Evolutionary conservation across 2,329 filamentous ascomycete genomes (phyloP).

Genomic region (Sphaceloma murrayae): DNA sequence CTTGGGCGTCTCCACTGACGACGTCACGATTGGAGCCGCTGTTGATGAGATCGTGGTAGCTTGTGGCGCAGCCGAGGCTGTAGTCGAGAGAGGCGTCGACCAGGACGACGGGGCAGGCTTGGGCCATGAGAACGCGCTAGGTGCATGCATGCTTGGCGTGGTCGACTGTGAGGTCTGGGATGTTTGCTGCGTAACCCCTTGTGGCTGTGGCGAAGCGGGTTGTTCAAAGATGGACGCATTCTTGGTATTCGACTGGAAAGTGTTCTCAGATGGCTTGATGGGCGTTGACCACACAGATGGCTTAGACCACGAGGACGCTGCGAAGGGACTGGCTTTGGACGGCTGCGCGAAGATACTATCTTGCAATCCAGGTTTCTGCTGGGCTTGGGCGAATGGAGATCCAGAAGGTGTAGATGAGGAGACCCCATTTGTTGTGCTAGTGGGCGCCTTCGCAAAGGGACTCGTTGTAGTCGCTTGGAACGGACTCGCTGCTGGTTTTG

Average conservation of each 20-base stretch:
- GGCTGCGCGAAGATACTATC: conserved; percentile 2
- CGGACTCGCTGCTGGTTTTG: background rate
- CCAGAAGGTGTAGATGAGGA: conserved; percentile 3
- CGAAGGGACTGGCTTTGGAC: conserved; percentile 7
- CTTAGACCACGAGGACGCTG: conserved; percentile 20
- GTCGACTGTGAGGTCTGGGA: background rate
- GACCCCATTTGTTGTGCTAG: background rate
- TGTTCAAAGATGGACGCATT: conserved; percentile 5
- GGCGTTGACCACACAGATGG: conserved; percentile 14
- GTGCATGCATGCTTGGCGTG: conserved; percentile 13
- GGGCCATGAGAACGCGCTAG: conserved; percentile 1
- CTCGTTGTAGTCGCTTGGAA: conserved; percentile 12
- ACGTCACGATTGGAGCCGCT: background rate
- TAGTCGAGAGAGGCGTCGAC: conserved; percentile 8
- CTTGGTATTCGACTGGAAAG: background rate
- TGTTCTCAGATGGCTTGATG: background rate
- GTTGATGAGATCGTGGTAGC: background rate
- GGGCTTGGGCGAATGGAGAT: background rate
- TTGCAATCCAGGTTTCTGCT: background rate
- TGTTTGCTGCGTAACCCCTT: too few relatives aligned
- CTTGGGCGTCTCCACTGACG: background rate
- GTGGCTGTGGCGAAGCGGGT: too few relatives aligned
- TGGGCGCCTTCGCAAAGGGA: conserved; percentile 16
- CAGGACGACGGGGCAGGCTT: conserved; percentile 13
- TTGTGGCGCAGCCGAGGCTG: background rate